Evolutionary conservation across 2,329 filamentous ascomycete species (phyloP), one percentile per base, ranked within the genome.

Genomic region (Seiridium cupressi): DNA sequence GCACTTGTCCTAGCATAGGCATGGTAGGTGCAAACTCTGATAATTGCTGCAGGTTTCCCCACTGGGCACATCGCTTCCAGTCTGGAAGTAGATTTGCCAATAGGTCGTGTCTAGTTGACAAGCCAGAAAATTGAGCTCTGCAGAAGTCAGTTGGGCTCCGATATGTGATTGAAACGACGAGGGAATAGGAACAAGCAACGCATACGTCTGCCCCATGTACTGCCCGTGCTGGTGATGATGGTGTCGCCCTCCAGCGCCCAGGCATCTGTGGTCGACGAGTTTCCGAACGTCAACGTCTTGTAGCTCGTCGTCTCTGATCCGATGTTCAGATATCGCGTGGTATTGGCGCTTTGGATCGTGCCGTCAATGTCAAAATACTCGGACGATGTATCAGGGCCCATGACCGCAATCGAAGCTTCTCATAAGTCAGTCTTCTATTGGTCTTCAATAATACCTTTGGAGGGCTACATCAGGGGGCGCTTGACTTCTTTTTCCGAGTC

Each of bases 1-100:
- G 42, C 11, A 32, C 26, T 47, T 63, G 2, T 26, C 18, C 18
- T 53, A 80, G 55, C 81, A 83, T 44, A 84, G 65, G 63, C 80
- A 83, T 38, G 81, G 82, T 65, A 84, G 68, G 71, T 84, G 82
- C 59, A 84, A 72, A 35, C 80, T 82, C 73, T 84, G 81, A 61
- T 80, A 83, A 67, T 84, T 84, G 64, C 79, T 84, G 65, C 82
- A 84, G 4, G 74, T 79, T 69, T 73, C 74, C 2, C 80, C 81
- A 56, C 74, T 77, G 1, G 82, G 81, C 42, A 72, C 73, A 44
- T 81, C 79, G 54, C 76, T 80, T 1, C 82, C 81, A 1, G 79
- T 84, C 71, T 84, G 82, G 51, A 84, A 69, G 63, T 78, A 84
- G 11, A 84, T 64, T 69, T 82, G 79, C 70, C 80, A 84, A 55